These are phyloP conservation scores for Kurtzmaniella fragi DNA, from an alignment of 805 yeast genomes.

Conservation along the genomic window DNA sequence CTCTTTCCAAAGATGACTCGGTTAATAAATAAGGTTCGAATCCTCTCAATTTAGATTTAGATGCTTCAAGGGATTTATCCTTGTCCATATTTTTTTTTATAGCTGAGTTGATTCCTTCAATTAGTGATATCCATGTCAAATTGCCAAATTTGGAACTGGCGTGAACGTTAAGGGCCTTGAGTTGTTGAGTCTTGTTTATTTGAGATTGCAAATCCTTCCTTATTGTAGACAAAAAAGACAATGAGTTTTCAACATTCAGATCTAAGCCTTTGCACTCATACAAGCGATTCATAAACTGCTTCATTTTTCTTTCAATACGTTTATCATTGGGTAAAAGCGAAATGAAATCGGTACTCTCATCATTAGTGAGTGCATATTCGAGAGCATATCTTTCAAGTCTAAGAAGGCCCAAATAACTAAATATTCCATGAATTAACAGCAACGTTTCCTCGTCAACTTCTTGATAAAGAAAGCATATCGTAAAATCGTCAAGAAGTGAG, in stretches of 20 bases:
- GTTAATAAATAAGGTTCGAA: slow-evolving; percentile 51
- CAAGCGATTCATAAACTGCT: slow-evolving; percentile 20
- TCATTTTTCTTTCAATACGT: slow-evolving; percentile 6
- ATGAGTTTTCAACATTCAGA: slow-evolving; percentile 6
- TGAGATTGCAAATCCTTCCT: slow-evolving; percentile 24
- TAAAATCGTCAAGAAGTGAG: slow-evolving; percentile 56
- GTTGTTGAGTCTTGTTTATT: slow-evolving; percentile 9
- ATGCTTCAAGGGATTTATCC: slow-evolving; percentile 24
- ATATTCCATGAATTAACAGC: slow-evolving; percentile 46
- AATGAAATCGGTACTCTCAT: slow-evolving; percentile 37
- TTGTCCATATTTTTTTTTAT: slow-evolving; percentile 26
- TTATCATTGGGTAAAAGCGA: slow-evolving; percentile 23
- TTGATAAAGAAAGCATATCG: slow-evolving; percentile 59
- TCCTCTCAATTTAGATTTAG: slow-evolving; percentile 39
- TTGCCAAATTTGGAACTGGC: not conserved
- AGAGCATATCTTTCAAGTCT: slow-evolving; percentile 51
- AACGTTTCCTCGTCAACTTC: slow-evolving; percentile 61
- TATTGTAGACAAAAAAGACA: slow-evolving; percentile 27
- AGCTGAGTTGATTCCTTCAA: slow-evolving; percentile 28
- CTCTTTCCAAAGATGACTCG: slow-evolving; percentile 43
- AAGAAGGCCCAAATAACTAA: slow-evolving; percentile 41
- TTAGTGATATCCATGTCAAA: slow-evolving; percentile 22
- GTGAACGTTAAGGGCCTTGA: slow-evolving; percentile 6
- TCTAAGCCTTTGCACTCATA: slow-evolving; percentile 6
- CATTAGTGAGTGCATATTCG: slow-evolving; percentile 52